Evolutionary conservation across 2,329 filamentous ascomycete species (phyloP), one percentile per base, ranked within the genome.

Genomic region (Capronia americana): DNA sequence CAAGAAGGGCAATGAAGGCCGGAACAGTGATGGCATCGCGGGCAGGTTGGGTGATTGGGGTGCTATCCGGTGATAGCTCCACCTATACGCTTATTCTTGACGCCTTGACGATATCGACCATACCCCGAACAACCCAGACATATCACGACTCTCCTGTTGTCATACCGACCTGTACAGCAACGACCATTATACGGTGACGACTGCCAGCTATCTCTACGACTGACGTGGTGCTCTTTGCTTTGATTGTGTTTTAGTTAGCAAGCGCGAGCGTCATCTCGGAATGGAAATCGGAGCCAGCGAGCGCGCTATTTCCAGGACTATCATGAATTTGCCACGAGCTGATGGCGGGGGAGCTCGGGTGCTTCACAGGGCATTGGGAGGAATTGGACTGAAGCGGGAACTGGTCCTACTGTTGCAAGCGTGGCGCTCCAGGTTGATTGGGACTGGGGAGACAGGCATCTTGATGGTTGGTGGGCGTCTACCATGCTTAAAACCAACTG

Each of bases 41-140:
- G 70, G 88, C 58, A 85, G 86, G 70, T 83, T 95, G 64, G 87
- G 88, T 50, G 91, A 92, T 77, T 95, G 91, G 91, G 90, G 90
- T 58, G 88, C 93, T 61, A 97, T 97, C 74, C 88, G 92, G 66
- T 86, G 57, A 68, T 34, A 8, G 1, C 8, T 10, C 20, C 30
- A 56, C 34, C n/a, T 20, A 23, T 11, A 41, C 17, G 5, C 24
- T 28, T 48, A n/a, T 24, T 53, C n/a, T 30, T 34, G 48, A 44
- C 8, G 30, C 6, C 48, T 51, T 41, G 44, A 51, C 46, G 34
- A 24, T 38, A 51, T 41, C 58, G 57, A 32, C 17, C 28, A 34
- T 55, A 20, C 46, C 23, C 30, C 26, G 41, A n/a, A 41, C 58
- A 24, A 41, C 58, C 51, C 30, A 38, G 46, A 32, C 34, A 10